Percentiles rank a stretch among this genome's conserved stretches.
These are phyloP conservation scores for Phylloporus arenicola DNA, from an alignment of 768 basidiomycete species.

Conservation along the genomic window DNA sequence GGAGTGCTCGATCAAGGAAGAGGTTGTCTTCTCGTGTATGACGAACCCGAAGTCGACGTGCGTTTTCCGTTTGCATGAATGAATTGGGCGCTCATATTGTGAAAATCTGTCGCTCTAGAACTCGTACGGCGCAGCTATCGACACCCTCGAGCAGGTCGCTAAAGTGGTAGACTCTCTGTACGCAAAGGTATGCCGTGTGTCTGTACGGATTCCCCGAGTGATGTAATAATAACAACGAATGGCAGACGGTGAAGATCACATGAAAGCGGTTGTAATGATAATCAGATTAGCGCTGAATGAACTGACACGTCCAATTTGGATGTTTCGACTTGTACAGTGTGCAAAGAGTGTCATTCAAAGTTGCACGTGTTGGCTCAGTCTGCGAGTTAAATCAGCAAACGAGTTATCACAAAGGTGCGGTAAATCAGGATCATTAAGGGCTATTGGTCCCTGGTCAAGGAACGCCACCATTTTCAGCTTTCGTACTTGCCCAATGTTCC, in stretches of 20 bases:
- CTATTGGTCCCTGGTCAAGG: no score
- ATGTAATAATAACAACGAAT: neutral
- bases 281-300: neutral
- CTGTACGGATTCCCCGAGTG: neutral
- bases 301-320: neutral
- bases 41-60: conserved; percentile 80
- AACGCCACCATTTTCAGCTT: neutral
- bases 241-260: conserved; percentile 42
- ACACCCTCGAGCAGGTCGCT: conserved; percentile 83
- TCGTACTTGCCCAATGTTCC: neutral
- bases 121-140: conserved; percentile 83
- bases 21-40: conserved; percentile 88
- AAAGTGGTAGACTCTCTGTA: conserved; percentile 94
- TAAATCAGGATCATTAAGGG: no score
- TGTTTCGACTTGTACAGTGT: neutral
- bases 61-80: conserved; percentile 27
- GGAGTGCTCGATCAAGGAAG: conserved; percentile 97
- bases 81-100: conserved; percentile 1
- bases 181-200: conserved; percentile 54
- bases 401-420: no score
- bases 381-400: no score
- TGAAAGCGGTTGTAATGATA: conserved; percentile 13
- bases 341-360: neutral
- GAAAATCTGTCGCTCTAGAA: conserved; percentile 43
- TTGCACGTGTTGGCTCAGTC: neutral